phyloP scores from a whole-genome alignment of 768 basidiomycete species.

The Mycena capillaripes region DNA sequence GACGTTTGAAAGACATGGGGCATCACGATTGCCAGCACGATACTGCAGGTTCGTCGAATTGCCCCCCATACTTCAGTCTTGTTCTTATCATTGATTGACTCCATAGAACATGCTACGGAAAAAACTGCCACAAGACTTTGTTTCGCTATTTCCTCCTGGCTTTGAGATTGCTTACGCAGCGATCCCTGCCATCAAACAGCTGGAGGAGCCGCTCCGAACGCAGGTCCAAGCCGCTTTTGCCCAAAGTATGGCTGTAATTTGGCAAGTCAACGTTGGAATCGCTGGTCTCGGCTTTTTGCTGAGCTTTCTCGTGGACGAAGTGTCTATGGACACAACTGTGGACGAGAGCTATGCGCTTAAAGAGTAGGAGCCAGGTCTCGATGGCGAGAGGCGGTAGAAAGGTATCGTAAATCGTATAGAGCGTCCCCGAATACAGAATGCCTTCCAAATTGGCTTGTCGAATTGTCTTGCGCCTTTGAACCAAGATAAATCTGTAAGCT shows the following conservation, averaged over 20 bases:
- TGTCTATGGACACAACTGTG: constrained; percentile 46
- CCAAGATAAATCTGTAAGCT: too few species aligned
- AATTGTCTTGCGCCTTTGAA: too few species aligned
- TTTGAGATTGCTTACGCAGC: constrained; percentile 27
- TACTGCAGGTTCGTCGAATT: constrained; percentile 44
- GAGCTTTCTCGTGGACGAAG: constrained; percentile 49
- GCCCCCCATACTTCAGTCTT: too few species aligned
- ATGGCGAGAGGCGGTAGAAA: constrained; percentile 18
- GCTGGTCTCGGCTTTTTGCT: constrained; percentile 50
- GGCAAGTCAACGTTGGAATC: constrained; percentile 59
- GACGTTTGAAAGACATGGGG: too few species aligned
- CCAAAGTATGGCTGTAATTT: constrained; percentile 51
- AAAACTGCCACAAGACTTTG: constrained; percentile 23
- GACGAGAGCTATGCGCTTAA: constrained; percentile 49
- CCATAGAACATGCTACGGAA: constrained; percentile 55
- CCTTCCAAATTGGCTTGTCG: too few species aligned
- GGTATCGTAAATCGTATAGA: too few species aligned
- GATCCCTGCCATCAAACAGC: constrained; percentile 34
- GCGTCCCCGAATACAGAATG: too few species aligned
- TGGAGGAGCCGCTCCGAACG: constrained; percentile 38
- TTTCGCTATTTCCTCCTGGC: constrained; percentile 21
- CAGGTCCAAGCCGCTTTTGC: constrained; percentile 60
- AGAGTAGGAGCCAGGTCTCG: constrained; percentile 33
- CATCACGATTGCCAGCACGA: constrained; percentile 39
- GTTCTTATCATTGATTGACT: too few species aligned